Conservation (phyloP, 140 eudicot genomes). For the Cichorium intybus region DNA sequence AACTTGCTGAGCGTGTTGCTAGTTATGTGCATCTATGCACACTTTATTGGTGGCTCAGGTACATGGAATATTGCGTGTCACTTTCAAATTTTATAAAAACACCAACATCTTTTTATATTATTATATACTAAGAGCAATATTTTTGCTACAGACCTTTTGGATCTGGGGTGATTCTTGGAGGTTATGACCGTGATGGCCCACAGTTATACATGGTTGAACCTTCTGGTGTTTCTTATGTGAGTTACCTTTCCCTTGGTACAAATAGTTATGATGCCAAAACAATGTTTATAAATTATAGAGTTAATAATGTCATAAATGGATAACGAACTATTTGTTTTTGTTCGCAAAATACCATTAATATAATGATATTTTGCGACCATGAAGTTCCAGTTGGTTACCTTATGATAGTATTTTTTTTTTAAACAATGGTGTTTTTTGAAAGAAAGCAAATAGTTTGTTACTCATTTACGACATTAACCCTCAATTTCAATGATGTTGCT, state of each 20-base stretch:
- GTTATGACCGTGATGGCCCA: constrained; percentile 97
- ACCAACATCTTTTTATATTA: not conserved
- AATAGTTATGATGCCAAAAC: not conserved
- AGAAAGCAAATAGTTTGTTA: not conserved
- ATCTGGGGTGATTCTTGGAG: constrained; percentile 91
- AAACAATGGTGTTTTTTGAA: not conserved
- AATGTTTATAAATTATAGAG: not conserved
- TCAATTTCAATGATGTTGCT: not conserved
- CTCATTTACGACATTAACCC: not conserved
- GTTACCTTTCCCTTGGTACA: constrained; percentile 24
- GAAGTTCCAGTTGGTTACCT: not conserved
- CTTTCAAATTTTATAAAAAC: not conserved
- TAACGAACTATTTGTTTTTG: too few relatives aligned
- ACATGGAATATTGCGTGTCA: not conserved
- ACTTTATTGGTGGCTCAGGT: constrained; percentile 99
- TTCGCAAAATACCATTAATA: too few relatives aligned
- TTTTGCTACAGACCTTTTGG: constrained; percentile 88
- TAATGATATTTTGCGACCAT: not conserved
- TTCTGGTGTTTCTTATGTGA: constrained; percentile 94
- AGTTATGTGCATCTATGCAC: constrained; percentile 96
- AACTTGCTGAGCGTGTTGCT: constrained; percentile 92
- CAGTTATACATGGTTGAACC: constrained; percentile 97
- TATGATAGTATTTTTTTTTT: not conserved
- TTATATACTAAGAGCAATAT: constrained; percentile 10
- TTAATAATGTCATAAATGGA: too few relatives aligned